A percentile compares a stretch with the other conserved stretches of the same genome.
phyloP scores from a whole-genome alignment of 2,329 filamentous ascomycete genomes.

The Parastagonospora avenae region DNA sequence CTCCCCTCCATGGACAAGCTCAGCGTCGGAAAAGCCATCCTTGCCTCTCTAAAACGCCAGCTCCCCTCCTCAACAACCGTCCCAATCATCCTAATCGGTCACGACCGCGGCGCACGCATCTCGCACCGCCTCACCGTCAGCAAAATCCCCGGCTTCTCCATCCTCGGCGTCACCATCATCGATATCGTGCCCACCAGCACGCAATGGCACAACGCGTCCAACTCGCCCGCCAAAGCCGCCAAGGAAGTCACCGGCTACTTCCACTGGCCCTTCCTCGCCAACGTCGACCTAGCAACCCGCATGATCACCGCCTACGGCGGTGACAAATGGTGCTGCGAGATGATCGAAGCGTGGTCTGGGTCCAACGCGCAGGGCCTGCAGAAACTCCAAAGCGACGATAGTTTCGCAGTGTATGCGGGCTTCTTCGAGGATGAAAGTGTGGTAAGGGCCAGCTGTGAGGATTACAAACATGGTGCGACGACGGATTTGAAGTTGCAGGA shows the following conservation, averaged over 20 bases:
- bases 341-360: constrained; percentile 47
- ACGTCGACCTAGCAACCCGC: constrained; percentile 58
- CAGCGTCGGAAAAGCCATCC: constrained; percentile 28
- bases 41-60: constrained; percentile 31
- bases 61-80: constrained; percentile 18
- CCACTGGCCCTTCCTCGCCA: constrained; percentile 66
- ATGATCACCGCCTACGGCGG: constrained; percentile 53
- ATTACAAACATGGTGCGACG: constrained; percentile 60
- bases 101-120: constrained; percentile 63
- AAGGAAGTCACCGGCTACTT: constrained; percentile 56
- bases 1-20: constrained; percentile 37
- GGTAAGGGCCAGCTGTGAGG: constrained; percentile 60
- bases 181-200: constrained; percentile 57
- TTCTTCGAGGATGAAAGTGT: constrained; percentile 50
- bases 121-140: constrained; percentile 61
- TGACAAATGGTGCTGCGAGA: constrained; percentile 45
- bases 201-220: constrained; percentile 56
- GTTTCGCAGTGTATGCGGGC: constrained; percentile 50
- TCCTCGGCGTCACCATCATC: constrained; percentile 33
- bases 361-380: constrained; percentile 10
- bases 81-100: constrained; percentile 53
- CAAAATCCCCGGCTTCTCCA: constrained; percentile 49
- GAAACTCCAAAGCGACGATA: constrained; percentile 26
- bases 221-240: constrained; percentile 44
- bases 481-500: constrained; percentile 59